Evolutionary conservation across 2,329 filamentous ascomycete genomes (phyloP), one percentile per base, ranked within the genome.

Genomic region (Fusarium sacchari): DNA sequence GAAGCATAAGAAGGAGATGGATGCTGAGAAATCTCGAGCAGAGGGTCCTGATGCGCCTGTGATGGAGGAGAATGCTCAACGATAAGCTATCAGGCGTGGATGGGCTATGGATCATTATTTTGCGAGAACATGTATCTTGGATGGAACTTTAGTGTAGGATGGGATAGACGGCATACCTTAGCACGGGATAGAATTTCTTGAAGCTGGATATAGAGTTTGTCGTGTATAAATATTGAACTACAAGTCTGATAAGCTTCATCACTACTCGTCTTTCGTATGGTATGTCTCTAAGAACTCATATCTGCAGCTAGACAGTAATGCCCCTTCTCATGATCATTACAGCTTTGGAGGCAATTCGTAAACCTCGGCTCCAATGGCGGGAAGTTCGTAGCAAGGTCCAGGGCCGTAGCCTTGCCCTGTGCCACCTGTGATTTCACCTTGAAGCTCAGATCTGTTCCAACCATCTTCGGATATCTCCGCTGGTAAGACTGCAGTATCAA

Each of bases 1-100:
- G 18, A 75, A 67, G 8, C n/a, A 55, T 1, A 63, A 60, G 20
- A 49, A 58, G 14, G 55, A 50, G 1, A 53, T 22, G n/a, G 36
- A 55, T 2, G 44, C 47, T 4, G 67, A 73, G 18, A 73, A 71
- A 15, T 37, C 28, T 12, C 36, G 26, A 5, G 17, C 24, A 1
- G 43, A 57, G 7, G 32, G n/a, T 0, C 62, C 18, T 3, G 61
- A 60, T 24, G 49, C 66, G 0, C 44, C 53, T 10, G 61, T 71
- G 9, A 43, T 73, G 15, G 39, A 44, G 2, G 64, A 68, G 18
- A 44, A 37, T 8, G 8, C 37, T 42, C 36, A 34, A 12, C 12
- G 20, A 40, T 47, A 22, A 28, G 10, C 5, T 20, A 6, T 22
- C 4, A 28, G 14, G 43, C 24, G 20, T 28, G 43, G 1, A 22